Percentiles rank a stretch among this genome's conserved stretches.
phyloP scores from a whole-genome alignment of 108 stramenopile genomes.

The Skeletonema grethae region DNA sequence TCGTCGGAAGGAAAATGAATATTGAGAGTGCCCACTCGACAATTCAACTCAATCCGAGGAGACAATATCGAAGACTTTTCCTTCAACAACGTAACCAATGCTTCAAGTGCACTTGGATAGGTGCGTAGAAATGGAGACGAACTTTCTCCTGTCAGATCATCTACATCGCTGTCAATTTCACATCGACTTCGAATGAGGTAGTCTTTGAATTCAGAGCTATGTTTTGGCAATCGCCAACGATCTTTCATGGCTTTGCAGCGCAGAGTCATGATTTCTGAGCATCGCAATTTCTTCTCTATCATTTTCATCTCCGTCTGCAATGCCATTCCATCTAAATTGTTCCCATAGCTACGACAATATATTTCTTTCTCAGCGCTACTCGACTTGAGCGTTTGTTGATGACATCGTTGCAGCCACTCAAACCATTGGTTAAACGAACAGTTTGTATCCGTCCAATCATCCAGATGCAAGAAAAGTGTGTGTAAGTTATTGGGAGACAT shows the following conservation, averaged over 20 bases:
- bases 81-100: slow-evolving; percentile 21
- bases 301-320: slow-evolving; percentile 12
- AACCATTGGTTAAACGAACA: slow-evolving; percentile 37
- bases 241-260: slow-evolving; percentile 37
- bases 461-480: slow-evolving; percentile 37
- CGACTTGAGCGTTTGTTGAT: slow-evolving; percentile 5
- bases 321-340: neutral
- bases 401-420: slow-evolving; percentile 11
- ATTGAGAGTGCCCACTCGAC: slow-evolving; percentile 6
- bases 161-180: slow-evolving; percentile 12
- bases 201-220: slow-evolving; percentile 23
- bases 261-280: slow-evolving; percentile 24
- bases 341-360: slow-evolving; percentile 20
- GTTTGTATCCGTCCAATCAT: slow-evolving; percentile 31
- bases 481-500: slow-evolving; percentile 24
- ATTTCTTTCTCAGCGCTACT: slow-evolving; percentile 11
- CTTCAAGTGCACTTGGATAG: slow-evolving; percentile 13
- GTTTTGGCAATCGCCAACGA: slow-evolving; percentile 31
- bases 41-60: slow-evolving; percentile 1
- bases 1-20: slow-evolving; percentile 20
- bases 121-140: slow-evolving; percentile 20
- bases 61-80: slow-evolving; percentile 28
- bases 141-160: slow-evolving; percentile 6
- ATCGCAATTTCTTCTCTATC: slow-evolving; percentile 25
- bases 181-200: slow-evolving; percentile 28